Base-by-base conservation (phyloP, 2,329 filamentous ascomycete genomes). In the Rugonectria rugulosa region DNA sequence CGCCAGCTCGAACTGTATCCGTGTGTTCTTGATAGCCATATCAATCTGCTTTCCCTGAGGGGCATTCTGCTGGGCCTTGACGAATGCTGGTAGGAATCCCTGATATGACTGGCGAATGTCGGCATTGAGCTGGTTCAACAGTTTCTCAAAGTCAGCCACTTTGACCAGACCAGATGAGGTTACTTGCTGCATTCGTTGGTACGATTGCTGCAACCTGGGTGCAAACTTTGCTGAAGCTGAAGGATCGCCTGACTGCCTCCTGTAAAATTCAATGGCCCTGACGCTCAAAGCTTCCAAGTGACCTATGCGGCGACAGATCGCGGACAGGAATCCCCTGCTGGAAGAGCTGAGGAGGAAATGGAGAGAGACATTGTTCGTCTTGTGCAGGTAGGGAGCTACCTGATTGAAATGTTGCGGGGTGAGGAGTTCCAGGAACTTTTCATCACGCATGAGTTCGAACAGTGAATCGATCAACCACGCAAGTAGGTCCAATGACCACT, bases 401-500 rank as follows among this genome's bases (percentile, higher is more conserved):
- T 84, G 79, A 2, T 69, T 61, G 31, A 83, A 80, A 20, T 80
- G 78, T 21, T 75, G 73, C 7, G 73, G 76, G 6, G 73, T 67
- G n/a, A 86, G 74, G 4, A 83, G 76, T 34, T 75, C 73, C 65
- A 80, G 77, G 60, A 86, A 84, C 41, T 77, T 75, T 3, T 68
- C 67, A 55, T 86, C 82, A 44, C 80, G 78, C 44, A 81, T 75
- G 10, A 88, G 77, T 34, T 78, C 73, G 57, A 87, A 84, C 2
- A 88, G 73, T 15, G 78, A 78, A 63, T 88, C 84, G n/a, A 78
- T 76, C 10, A 88, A 70, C 83, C 85, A 88, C 3, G 81, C 78
- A 40, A 88, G 72, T 12, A 96, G 78, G 57, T 94, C 88, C 29
- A 92, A 79, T 1, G 85, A 85, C 93, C 93, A 97, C 68, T 84